Evolutionary conservation across 139 green algal genomes (phyloP).

Genomic region (Zygnema cylindricum): DNA sequence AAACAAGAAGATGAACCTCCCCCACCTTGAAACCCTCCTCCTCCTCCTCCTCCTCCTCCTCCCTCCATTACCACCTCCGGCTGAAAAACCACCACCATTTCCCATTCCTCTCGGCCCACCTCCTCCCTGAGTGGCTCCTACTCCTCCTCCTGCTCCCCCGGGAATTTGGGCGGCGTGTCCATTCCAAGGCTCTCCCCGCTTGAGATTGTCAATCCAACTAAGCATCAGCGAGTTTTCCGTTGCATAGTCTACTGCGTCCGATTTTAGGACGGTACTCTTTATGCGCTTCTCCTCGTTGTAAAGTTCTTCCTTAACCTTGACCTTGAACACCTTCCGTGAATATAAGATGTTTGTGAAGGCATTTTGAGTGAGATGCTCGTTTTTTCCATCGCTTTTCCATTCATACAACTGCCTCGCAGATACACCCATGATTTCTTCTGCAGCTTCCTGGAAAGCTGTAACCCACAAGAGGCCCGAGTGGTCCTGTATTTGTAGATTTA

Average conservation of each 20-base stretch:
- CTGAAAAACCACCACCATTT: background rate
- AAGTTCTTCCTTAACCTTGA: conserved; percentile 83
- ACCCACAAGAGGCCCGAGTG: conserved; percentile 69
- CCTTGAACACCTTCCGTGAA: conserved; percentile 66
- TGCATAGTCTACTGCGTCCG: conserved; percentile 54
- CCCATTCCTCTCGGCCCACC: background rate
- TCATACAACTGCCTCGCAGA: conserved; percentile 24
- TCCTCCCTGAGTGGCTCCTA: background rate
- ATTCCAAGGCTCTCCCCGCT: conserved; percentile 50
- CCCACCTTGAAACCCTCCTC: conserved; percentile 30
- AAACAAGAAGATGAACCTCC: background rate
- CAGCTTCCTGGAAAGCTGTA: conserved; percentile 68
- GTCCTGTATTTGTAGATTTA: conserved; percentile 64
- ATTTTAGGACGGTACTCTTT: conserved; percentile 70
- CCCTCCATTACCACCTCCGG: conserved; percentile 1
- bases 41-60: background rate
- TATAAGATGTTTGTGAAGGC: conserved; percentile 64
- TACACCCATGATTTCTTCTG: conserved; percentile 41
- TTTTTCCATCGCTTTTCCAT: conserved; percentile 14
- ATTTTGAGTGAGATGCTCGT: conserved; percentile 1
- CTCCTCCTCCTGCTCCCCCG: background rate
- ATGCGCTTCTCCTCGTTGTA: conserved; percentile 88
- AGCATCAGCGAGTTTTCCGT: conserved; percentile 54
- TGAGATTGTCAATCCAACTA: conserved; percentile 58
- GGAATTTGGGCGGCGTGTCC: background rate